phyloP scores from a whole-genome alignment of 2,329 filamentous ascomycete genomes.

The Podosphaera fusca region DNA sequence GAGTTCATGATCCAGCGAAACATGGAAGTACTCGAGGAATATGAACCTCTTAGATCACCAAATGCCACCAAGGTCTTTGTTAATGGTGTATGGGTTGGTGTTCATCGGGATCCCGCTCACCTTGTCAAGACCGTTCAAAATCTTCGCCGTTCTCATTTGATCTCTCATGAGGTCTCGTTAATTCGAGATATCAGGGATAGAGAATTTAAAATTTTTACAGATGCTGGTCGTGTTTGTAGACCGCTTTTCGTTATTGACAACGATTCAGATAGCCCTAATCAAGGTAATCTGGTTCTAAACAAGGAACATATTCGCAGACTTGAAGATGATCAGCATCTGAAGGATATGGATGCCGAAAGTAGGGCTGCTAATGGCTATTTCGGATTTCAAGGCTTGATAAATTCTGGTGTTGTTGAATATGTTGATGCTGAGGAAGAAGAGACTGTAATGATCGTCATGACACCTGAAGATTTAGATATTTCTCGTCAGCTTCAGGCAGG shows the following conservation, averaged over 20 bases:
- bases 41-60: constrained; percentile 62
- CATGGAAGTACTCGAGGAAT: constrained; percentile 94
- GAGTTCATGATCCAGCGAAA: constrained; percentile 91
- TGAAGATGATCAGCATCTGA: constrained; percentile 45
- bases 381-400: constrained; percentile 73
- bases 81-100: constrained; percentile 94
- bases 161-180: constrained; percentile 82
- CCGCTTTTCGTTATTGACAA: constrained; percentile 88
- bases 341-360: constrained; percentile 34
- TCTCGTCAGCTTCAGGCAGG: constrained; percentile 48
- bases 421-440: constrained; percentile 97
- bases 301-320: constrained; percentile 63
- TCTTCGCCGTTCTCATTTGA: constrained; percentile 56
- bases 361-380: constrained; percentile 36
- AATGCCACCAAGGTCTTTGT: constrained; percentile 96
- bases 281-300: constrained; percentile 57
- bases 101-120: constrained; percentile 71
- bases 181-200: constrained; percentile 90
- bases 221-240: constrained; percentile 83
- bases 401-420: constrained; percentile 76
- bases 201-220: constrained; percentile 96
- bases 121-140: constrained; percentile 59
- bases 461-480: constrained; percentile 74
- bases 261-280: constrained; percentile 47
- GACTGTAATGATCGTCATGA: constrained; percentile 98